These are phyloP conservation scores for Aspergillus aculeatus DNA, from an alignment of 2,329 filamentous ascomycete genomes.

Conservation along the genomic window DNA sequence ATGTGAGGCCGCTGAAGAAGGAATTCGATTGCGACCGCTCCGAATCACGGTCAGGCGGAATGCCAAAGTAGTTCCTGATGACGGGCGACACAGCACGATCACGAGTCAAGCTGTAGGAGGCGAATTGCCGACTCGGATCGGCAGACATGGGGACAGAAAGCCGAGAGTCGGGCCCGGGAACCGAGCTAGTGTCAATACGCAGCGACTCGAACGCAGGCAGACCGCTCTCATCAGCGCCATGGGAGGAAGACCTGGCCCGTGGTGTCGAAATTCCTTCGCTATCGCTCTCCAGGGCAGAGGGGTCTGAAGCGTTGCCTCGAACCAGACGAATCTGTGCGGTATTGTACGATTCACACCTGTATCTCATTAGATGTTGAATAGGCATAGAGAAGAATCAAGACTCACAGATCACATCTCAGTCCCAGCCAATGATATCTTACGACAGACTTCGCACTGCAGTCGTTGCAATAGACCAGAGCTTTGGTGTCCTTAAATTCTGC, in stretches of 20 bases:
- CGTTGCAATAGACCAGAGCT: slow-evolving; percentile 87
- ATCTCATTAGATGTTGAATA: background rate
- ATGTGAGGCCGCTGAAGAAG: slow-evolving; percentile 25
- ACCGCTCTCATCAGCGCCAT: slow-evolving; percentile 25
- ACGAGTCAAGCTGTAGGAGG: slow-evolving; percentile 38
- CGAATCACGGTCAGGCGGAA: slow-evolving; percentile 35
- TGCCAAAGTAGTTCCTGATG: slow-evolving; percentile 47
- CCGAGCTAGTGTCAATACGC: slow-evolving; percentile 30
- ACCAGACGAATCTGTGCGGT: slow-evolving; percentile 45
- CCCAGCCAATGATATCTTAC: slow-evolving; percentile 94
- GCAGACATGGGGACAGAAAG: slow-evolving; percentile 21
- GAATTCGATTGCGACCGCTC: slow-evolving; percentile 31
- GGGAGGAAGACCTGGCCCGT: slow-evolving; percentile 29
- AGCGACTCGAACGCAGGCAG: slow-evolving; percentile 24
- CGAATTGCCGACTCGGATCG: slow-evolving; percentile 25
- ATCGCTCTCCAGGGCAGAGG: slow-evolving; percentile 26
- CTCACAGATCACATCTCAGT: slow-evolving; percentile 71
- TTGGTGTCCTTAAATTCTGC: slow-evolving; percentile 74
- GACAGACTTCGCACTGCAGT: slow-evolving; percentile 84
- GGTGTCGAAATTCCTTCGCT: slow-evolving; percentile 17
- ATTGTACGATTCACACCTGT: slow-evolving; percentile 49
- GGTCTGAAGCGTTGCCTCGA: slow-evolving; percentile 29
- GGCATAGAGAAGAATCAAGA: background rate
- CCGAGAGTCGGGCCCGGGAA: slow-evolving; percentile 21
- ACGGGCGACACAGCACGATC: slow-evolving; percentile 44